Evolutionary conservation across 192 early-diverging fungal genomes (phyloP).

Genomic region (Backusella mclennaniae): DNA sequence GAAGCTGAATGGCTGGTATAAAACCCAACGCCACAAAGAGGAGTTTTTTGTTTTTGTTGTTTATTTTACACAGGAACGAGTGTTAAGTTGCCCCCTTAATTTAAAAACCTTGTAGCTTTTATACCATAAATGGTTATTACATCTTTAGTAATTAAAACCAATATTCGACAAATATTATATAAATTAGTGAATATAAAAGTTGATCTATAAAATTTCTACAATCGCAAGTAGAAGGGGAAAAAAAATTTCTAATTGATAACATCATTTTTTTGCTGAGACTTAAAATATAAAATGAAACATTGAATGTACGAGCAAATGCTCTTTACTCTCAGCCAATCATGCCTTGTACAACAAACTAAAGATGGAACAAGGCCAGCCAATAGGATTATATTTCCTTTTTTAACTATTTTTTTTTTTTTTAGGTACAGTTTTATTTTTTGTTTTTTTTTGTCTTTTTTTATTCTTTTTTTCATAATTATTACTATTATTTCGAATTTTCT

Average conservation of each 20-base stretch:
- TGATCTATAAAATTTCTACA: too few species aligned
- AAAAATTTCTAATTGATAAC: too few species aligned
- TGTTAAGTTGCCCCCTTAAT: background rate
- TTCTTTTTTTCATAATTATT: background rate
- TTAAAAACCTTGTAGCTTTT: background rate
- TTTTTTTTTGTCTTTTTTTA: background rate
- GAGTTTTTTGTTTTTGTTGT: background rate
- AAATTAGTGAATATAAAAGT: background rate
- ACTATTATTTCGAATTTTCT: background rate
- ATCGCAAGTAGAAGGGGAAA: too few species aligned
- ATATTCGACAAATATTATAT: background rate
- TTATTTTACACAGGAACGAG: background rate
- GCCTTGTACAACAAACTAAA: background rate
- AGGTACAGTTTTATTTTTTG: conserved; percentile 2
- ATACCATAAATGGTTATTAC: background rate
- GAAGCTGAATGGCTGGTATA: background rate
- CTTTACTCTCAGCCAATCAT: background rate
- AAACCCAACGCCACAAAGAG: background rate
- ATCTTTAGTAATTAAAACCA: background rate
- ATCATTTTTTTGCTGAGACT: background rate
- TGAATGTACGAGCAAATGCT: background rate
- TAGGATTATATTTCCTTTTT: background rate
- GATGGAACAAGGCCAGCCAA: background rate
- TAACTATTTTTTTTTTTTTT: conserved; percentile 1
- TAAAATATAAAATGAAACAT: conserved; percentile 9